Conservation (phyloP, 2,329 filamentous ascomycete genomes). For the Metarhizium rileyi region DNA sequence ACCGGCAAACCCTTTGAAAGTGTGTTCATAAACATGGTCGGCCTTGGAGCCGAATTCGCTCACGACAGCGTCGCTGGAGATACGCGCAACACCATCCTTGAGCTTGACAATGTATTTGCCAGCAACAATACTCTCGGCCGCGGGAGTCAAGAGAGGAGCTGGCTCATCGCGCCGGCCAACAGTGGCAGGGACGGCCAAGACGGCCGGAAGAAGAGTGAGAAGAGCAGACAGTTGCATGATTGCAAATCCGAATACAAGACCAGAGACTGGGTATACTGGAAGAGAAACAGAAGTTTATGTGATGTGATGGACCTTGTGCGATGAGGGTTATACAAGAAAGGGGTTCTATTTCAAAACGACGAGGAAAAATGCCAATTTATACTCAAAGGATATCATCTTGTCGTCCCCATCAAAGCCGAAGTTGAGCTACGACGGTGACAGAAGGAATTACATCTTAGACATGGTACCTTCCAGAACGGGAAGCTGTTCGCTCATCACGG, state of each 20-base stretch:
- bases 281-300: neutral
- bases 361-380: conserved; percentile 6
- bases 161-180: conserved; percentile 14
- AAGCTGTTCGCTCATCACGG: conserved; percentile 4
- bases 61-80: conserved; percentile 9
- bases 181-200: conserved; percentile 12
- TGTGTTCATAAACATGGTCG: conserved; percentile 15
- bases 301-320: conserved; percentile 1
- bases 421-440: neutral
- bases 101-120: conserved; percentile 23
- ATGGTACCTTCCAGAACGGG: conserved; percentile 11
- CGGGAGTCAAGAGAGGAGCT: conserved; percentile 16
- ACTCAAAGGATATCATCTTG: neutral
- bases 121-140: conserved; percentile 11
- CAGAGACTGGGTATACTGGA: neutral
- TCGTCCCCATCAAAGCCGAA: neutral
- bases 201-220: conserved; percentile 14
- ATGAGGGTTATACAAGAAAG: neutral
- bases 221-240: conserved; percentile 16
- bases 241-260: conserved; percentile 1
- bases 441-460: neutral
- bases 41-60: conserved; percentile 11
- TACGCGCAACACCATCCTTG: conserved; percentile 11
- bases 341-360: no score
- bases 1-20: conserved; percentile 17